phyloP scores from a whole-genome alignment of 163 green algal genomes.

The Chlamydomonas reinhardtii region DNA sequence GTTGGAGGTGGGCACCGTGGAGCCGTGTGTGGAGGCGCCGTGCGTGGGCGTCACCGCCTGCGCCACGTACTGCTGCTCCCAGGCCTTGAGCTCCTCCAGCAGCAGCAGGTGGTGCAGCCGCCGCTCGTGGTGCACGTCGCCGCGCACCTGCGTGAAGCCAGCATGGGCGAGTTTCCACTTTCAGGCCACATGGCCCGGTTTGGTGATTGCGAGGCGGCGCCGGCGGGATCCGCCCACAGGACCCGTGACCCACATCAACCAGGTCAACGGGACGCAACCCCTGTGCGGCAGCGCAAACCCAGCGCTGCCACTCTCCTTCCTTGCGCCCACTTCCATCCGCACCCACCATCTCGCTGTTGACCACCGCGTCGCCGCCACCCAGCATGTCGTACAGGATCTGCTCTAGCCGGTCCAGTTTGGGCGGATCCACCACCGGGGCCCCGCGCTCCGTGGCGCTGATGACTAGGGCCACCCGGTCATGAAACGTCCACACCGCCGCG shows the following conservation, averaged over 20 bases:
- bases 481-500: conserved; percentile 89
- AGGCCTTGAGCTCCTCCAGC: conserved; percentile 77
- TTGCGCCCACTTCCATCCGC: not conserved
- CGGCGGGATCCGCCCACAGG: too few species aligned
- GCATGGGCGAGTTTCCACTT: too few species aligned
- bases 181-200: too few species aligned
- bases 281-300: too few species aligned
- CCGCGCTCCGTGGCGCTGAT: conserved; percentile 85
- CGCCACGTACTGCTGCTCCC: conserved; percentile 53
- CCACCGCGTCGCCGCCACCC: conserved; percentile 49
- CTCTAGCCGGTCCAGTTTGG: conserved; percentile 59
- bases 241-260: not conserved
- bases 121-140: conserved; percentile 90
- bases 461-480: conserved; percentile 81
- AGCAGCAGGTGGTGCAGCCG: conserved; percentile 95
- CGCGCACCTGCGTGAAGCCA: conserved; percentile 58
- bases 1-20: too few species aligned
- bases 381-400: conserved; percentile 67
- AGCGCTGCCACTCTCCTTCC: too few species aligned
- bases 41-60: not conserved
- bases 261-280: not conserved
- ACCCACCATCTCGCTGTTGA: conserved; percentile 40
- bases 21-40: not conserved
- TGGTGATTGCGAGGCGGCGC: too few species aligned
- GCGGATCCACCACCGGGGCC: conserved; percentile 43